Evolutionary conservation across 306 rosid genomes (phyloP).

Genomic region (Glycine latifolia): DNA sequence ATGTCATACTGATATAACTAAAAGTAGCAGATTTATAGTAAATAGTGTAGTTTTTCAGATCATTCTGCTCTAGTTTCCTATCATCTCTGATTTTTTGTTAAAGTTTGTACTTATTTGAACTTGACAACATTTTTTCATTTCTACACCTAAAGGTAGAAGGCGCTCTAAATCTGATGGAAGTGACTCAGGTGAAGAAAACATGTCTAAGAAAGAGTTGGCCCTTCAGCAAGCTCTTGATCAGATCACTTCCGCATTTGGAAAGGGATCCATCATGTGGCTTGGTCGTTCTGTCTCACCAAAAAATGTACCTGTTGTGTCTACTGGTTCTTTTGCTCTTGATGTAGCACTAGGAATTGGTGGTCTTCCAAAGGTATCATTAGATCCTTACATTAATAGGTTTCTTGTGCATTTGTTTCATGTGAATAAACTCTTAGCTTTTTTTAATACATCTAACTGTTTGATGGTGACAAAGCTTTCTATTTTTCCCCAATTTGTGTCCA

Average conservation of each 20-base stretch:
- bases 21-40: background rate
- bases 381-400: conserved; percentile 36
- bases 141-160: conserved; percentile 64
- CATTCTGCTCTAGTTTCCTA: conserved; percentile 18
- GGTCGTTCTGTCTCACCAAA: conserved; percentile 64
- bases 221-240: conserved; percentile 92
- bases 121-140: conserved; percentile 22
- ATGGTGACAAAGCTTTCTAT: conserved; percentile 1
- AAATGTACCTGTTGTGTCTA: conserved; percentile 79
- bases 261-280: conserved; percentile 97
- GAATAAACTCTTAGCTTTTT: conserved; percentile 25
- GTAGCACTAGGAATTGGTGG: conserved; percentile 86
- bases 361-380: conserved; percentile 80
- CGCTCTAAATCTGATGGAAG: conserved; percentile 75
- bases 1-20: conserved; percentile 6
- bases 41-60: conserved; percentile 11
- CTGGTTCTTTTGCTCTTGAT: conserved; percentile 90
- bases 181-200: conserved; percentile 69
- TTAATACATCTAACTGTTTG: background rate
- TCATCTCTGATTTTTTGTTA: background rate
- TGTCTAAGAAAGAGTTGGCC: conserved; percentile 84
- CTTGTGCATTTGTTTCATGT: conserved; percentile 29
- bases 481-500: conserved; percentile 32
- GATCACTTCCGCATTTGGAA: conserved; percentile 85
- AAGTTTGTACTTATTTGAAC: conserved; percentile 9